These are phyloP conservation scores for Chaetoscypha palmicola DNA, from an alignment of 2,329 filamentous ascomycete genomes.

Conservation along the genomic window DNA sequence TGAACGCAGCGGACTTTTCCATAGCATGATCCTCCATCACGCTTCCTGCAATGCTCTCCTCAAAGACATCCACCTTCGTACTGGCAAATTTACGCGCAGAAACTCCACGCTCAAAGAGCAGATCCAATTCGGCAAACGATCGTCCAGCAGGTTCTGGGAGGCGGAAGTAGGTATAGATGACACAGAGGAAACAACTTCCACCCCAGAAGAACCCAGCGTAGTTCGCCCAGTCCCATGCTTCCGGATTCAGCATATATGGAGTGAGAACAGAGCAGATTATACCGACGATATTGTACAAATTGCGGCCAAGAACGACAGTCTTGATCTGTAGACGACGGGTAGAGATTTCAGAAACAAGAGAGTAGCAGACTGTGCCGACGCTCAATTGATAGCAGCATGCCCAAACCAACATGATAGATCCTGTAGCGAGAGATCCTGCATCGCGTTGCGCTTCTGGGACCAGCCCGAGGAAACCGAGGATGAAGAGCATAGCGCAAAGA, in stretches of 20 bases:
- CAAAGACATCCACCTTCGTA: conserved; percentile 28
- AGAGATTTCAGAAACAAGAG: conserved; percentile 76
- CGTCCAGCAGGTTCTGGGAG: conserved; percentile 74
- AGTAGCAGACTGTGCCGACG: conserved; percentile 86
- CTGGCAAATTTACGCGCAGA: conserved; percentile 32
- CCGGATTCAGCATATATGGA: conserved; percentile 88
- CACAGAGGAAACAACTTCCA: conserved; percentile 53
- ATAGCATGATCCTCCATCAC: conserved; percentile 39
- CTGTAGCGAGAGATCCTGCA: conserved; percentile 24
- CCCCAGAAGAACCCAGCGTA: conserved; percentile 67
- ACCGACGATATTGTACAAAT: conserved; percentile 63
- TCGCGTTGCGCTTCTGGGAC: conserved; percentile 23
- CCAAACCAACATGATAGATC: conserved; percentile 71
- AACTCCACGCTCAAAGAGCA: conserved; percentile 71
- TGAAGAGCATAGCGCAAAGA: conserved; percentile 56
- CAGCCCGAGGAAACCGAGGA: conserved; percentile 64
- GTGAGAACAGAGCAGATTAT: conserved; percentile 78
- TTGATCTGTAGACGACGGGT: conserved; percentile 82
- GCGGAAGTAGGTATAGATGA: conserved; percentile 71
- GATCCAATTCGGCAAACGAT: conserved; percentile 78
- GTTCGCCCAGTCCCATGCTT: conserved; percentile 81
- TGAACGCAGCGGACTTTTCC: neutral
- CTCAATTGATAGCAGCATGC: conserved; percentile 78
- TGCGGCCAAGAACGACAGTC: conserved; percentile 79
- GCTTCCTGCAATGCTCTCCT: conserved; percentile 18